Base-by-base conservation (phyloP, 2,329 filamentous ascomycete species). In the Exophiala alcalophila region DNA sequence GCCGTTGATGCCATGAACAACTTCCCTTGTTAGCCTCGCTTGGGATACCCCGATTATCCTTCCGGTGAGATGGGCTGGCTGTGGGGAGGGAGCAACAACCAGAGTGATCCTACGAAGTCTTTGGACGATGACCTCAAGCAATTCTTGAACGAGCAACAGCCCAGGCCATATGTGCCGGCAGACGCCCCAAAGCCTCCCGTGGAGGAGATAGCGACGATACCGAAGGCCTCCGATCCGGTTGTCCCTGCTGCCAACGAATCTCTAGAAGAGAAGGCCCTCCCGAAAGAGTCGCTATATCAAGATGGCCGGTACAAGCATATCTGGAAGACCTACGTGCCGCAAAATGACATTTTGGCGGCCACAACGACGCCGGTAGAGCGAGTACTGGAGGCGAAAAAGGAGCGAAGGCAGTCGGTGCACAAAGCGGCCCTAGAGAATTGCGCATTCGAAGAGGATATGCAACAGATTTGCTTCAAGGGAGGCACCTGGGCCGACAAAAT, bases 351-450 rank as follows among this genome's bases (percentile, higher is more conserved):
- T 47, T 83, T 91, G 58, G 73, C 77, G 34, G 79, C 80, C 48
- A 73, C 74, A 14, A 84, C 84, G 61, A 80, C 78, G 26, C 85
- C 92, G 56, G 89, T 95, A 61, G 84, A 85, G 63, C 75, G 87
- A 61, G 81, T 97, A 42, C 71, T 96, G 37, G 84, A 91, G 39
- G 82, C 80, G 5, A 94, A 83, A 74, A 94, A 95, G 64, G 80
- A 86, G 60, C 81, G 89, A 49, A 87, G 85, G 61, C 77, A 79
- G 23, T 76, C 80, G 41, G 86, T 97, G 49, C 86, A 86, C 20
- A 74, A 77, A 28, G 86, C 88, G 1, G 90, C 91, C 7, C 73
- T 95, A 59, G 92, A 98, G 69, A 98, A 97, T 64, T 98, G 92
- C 65, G 84, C 88, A 1, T 65, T 90, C 48, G 87, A 94, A 62